Percentiles rank a stretch among this genome's conserved stretches.
Conservation (phyloP, 73 alveolate genomes). For the Tetrahymena borealis region DNA sequence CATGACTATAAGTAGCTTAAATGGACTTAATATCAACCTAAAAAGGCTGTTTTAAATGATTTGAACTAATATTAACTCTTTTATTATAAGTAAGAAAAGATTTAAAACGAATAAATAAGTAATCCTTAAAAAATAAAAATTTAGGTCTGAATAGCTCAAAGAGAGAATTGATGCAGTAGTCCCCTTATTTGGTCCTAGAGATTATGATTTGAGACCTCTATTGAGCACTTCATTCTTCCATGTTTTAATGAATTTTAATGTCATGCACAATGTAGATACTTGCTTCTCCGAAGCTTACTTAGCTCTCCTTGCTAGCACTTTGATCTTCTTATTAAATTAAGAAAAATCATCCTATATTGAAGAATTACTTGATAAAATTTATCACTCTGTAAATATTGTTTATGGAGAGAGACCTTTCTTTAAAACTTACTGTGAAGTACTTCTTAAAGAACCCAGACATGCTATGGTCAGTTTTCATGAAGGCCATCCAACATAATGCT, state of each 20-base stretch:
- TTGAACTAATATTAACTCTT: not conserved
- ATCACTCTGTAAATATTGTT: not conserved
- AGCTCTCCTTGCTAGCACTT: not conserved
- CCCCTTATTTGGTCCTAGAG: not conserved
- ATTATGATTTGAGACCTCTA: not conserved
- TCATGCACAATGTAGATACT: constrained; percentile 19
- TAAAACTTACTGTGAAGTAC: not conserved
- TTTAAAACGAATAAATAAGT: too few relatives aligned
- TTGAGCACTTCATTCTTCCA: not conserved
- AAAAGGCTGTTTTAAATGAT: not conserved
- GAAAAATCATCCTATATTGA: not conserved
- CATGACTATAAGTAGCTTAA: not conserved
- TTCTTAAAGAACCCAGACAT: not conserved
- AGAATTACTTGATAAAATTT: not conserved
- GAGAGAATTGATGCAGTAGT: not conserved
- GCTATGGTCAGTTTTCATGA: not conserved
- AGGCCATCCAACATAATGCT: not conserved
- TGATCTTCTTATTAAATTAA: not conserved
- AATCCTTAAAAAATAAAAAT: too few relatives aligned
- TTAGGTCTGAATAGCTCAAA: not conserved
- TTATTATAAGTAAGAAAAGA: not conserved
- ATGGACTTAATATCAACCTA: not conserved
- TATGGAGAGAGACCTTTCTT: not conserved
- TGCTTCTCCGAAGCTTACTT: not conserved
- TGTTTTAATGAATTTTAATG: constrained; percentile 8